Conservation (phyloP, 345 rosid species). For the Acer yangbiense region DNA sequence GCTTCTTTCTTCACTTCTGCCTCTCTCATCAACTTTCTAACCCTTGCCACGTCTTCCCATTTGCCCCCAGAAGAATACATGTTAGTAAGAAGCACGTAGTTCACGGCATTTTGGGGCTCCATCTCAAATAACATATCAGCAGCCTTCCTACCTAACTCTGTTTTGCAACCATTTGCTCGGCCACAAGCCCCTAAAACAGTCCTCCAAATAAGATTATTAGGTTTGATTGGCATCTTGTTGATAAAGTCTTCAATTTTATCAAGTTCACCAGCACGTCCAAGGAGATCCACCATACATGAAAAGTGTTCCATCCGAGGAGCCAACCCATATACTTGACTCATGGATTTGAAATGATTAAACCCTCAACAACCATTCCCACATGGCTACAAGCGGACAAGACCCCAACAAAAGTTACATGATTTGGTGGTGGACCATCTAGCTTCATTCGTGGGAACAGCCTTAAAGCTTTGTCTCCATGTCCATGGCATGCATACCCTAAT, state of each 20-base stretch:
- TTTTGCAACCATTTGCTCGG: constrained; percentile 61
- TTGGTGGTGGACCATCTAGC: constrained; percentile 58
- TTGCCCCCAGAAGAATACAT: constrained; percentile 84
- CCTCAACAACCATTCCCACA: constrained; percentile 80
- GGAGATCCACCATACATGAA: constrained; percentile 91
- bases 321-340: constrained; percentile 59
- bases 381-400: constrained; percentile 94
- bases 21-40: constrained; percentile 72
- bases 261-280: constrained; percentile 86
- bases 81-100: constrained; percentile 84
- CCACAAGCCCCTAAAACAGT: constrained; percentile 84
- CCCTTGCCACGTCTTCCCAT: constrained; percentile 76
- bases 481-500: constrained; percentile 87
- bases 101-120: constrained; percentile 87
- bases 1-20: constrained; percentile 87
- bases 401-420: constrained; percentile 92
- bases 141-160: constrained; percentile 70
- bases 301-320: constrained; percentile 74
- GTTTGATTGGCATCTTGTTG: constrained; percentile 64
- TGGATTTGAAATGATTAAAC: constrained; percentile 65
- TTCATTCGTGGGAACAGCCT: constrained; percentile 66
- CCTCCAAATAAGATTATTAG: constrained; percentile 87
- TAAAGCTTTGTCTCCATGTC: constrained; percentile 68
- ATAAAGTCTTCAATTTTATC: constrained; percentile 73
- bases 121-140: constrained; percentile 70